phyloP scores from a whole-genome alignment of 1,139 yeast species.

The Hansenula sp. region DNA sequence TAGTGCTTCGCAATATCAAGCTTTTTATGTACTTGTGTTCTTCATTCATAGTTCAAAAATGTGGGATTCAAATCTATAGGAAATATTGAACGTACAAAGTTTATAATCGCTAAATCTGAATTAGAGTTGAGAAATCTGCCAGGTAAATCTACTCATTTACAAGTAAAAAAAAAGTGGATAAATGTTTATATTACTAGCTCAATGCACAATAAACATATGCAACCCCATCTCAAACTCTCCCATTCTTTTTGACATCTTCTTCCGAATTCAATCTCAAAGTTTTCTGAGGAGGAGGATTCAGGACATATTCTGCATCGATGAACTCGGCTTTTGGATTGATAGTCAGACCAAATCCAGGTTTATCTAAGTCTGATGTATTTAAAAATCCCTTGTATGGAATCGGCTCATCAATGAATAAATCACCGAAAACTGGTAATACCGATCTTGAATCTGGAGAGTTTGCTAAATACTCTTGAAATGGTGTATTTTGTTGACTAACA shows the following conservation, averaged over 20 bases:
- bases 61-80: too few relatives aligned
- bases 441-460: conserved; percentile 44
- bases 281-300: conserved; percentile 38
- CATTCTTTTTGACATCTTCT: neutral
- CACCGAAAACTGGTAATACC: conserved; percentile 45
- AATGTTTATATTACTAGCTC: too few relatives aligned
- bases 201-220: neutral
- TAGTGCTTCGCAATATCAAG: too few relatives aligned
- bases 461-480: conserved; percentile 48
- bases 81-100: too few relatives aligned
- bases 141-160: too few relatives aligned
- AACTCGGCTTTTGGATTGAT: conserved; percentile 38
- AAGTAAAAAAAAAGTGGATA: too few relatives aligned
- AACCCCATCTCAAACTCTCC: neutral
- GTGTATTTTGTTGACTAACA: conserved; percentile 43
- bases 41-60: too few relatives aligned
- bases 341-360: conserved; percentile 46
- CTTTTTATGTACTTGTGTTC: too few relatives aligned
- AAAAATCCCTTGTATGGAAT: conserved; percentile 41
- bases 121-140: too few relatives aligned
- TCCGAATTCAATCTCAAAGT: conserved; percentile 20
- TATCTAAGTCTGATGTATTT: conserved; percentile 34
- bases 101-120: too few relatives aligned
- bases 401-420: conserved; percentile 41
- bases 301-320: conserved; percentile 35